A percentile compares a stretch with the other conserved stretches of the same genome.
These are phyloP conservation scores for Trichophyton benhamiae DNA, from an alignment of 2,329 filamentous ascomycete genomes.

Conservation along the genomic window DNA sequence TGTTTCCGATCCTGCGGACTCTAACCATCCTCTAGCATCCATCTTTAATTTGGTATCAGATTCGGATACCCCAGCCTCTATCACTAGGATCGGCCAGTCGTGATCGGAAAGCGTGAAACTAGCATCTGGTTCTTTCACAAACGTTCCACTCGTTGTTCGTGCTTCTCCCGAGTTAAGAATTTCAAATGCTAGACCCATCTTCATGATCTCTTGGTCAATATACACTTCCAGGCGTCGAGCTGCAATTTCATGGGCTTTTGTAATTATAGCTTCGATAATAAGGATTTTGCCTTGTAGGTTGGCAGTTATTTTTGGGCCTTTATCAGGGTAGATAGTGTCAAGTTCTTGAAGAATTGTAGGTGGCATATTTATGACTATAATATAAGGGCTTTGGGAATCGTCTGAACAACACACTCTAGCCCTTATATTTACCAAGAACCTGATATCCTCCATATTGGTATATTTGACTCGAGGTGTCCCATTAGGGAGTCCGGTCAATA, in stretches of 20 bases:
- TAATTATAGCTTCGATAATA: neutral
- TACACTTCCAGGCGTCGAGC: neutral
- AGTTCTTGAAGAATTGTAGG: neutral
- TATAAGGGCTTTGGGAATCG: neutral
- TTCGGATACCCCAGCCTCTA: conserved; percentile 1
- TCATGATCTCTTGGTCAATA: neutral
- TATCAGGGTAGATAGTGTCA: neutral
- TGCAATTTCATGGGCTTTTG: neutral
- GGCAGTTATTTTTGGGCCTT: neutral
- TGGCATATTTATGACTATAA: neutral
- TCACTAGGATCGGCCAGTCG: neutral
- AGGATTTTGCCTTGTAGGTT: neutral
- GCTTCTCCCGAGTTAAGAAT: neutral
- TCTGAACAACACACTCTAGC: neutral
- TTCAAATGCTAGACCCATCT: neutral
- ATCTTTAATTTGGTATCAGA: conserved; percentile 1
- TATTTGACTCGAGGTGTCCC: neutral
- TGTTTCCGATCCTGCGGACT: neutral
- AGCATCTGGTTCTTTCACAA: neutral
- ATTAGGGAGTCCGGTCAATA: neutral
- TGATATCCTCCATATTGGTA: neutral
- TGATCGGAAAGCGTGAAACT: neutral
- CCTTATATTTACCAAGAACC: neutral
- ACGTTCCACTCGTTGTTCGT: neutral
- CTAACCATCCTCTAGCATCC: conserved; percentile 4